Percentiles rank a stretch among this genome's conserved stretches.
These are phyloP conservation scores for Kandelia obovata DNA, from an alignment of 345 rosid genomes.

Conservation along the genomic window DNA sequence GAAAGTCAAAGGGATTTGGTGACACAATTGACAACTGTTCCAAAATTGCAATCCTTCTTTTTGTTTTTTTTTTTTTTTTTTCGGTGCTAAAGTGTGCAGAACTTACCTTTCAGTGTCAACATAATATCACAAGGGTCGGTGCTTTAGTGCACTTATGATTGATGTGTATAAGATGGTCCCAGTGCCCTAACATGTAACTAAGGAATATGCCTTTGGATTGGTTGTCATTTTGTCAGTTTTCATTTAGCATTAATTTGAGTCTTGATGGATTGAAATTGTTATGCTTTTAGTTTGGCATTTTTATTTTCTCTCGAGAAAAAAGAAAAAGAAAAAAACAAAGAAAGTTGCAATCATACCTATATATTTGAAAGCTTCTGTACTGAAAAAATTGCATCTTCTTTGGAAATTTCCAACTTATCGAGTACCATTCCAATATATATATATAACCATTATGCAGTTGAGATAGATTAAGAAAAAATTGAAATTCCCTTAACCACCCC, in stretches of 20 bases:
- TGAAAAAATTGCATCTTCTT: slow-evolving; percentile 10
- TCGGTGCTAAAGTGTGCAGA: slow-evolving; percentile 23
- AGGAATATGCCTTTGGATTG: neutral
- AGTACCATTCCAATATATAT: slow-evolving; percentile 4
- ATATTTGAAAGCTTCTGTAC: slow-evolving; percentile 26
- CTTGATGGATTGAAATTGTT: neutral
- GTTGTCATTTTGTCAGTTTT: slow-evolving; percentile 5
- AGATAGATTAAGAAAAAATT: slow-evolving; percentile 15
- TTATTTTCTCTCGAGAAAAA: neutral
- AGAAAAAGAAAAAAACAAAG: neutral
- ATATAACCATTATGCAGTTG: slow-evolving; percentile 16
- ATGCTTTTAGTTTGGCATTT: neutral
- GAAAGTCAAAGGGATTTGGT: slow-evolving; percentile 16
- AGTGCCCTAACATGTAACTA: neutral
- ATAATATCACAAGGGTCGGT: neutral
- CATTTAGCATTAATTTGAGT: too few relatives aligned
- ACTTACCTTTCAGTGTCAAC: neutral
- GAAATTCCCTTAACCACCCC: neutral
- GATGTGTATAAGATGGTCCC: neutral
- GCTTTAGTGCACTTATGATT: neutral
- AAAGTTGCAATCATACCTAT: slow-evolving; percentile 2
- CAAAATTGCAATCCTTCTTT: slow-evolving; percentile 3
- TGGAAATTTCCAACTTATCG: slow-evolving; percentile 13
- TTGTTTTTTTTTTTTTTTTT: too few relatives aligned
- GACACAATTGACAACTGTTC: slow-evolving; percentile 3